These are phyloP conservation scores for Exsudoporus frostii DNA, from an alignment of 768 basidiomycete genomes.

Conservation along the genomic window DNA sequence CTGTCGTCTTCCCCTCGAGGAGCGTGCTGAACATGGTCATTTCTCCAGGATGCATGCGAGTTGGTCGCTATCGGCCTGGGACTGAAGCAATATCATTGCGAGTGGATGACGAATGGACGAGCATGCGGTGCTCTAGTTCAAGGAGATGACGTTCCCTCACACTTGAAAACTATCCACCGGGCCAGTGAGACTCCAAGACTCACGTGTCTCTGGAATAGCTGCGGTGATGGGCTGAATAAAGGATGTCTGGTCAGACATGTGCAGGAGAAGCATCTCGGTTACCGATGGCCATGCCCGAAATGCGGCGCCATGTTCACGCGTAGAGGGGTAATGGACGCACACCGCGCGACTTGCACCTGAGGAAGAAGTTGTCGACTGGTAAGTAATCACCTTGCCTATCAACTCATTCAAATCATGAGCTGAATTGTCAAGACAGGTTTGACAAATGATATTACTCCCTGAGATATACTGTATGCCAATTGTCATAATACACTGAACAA, in stretches of 20 bases:
- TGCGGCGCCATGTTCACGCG: constrained; percentile 21
- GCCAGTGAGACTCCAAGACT: background rate
- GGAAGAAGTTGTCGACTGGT: background rate
- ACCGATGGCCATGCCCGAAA: constrained; percentile 21
- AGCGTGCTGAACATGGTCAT: background rate
- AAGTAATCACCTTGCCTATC: background rate
- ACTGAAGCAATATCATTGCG: constrained; percentile 1
- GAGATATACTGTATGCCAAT: background rate
- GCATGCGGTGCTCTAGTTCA: constrained; percentile 6
- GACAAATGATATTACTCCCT: background rate
- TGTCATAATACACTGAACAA: background rate
- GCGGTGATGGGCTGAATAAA: constrained; percentile 13
- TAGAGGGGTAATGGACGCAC: constrained; percentile 13
- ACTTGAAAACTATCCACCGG: constrained; percentile 14
- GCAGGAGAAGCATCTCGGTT: constrained; percentile 22
- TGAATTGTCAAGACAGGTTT: constrained; percentile 3
- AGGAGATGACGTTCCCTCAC: constrained; percentile 16
- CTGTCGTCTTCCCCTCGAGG: background rate
- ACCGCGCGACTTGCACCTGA: constrained; percentile 13
- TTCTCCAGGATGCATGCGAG: constrained; percentile 8
- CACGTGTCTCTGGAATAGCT: constrained; percentile 17
- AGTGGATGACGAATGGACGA: constrained; percentile 10
- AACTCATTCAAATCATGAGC: background rate
- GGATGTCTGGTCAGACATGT: constrained; percentile 22
- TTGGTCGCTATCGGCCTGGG: constrained; percentile 7